These are phyloP conservation scores for Phytophthora hybrid DNA, from an alignment of 352 stramenopile genomes.

Conservation along the genomic window DNA sequence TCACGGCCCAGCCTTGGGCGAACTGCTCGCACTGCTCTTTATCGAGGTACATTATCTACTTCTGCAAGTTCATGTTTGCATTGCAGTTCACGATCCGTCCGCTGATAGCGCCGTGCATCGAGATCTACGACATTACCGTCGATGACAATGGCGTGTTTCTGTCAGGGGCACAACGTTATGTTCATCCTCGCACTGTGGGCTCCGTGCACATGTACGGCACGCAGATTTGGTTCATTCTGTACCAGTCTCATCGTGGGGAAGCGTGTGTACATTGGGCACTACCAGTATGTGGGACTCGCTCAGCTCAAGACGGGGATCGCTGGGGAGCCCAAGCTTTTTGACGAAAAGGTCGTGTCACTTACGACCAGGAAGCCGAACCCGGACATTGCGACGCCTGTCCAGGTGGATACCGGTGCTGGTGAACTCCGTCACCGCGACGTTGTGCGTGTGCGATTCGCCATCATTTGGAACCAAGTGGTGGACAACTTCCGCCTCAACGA, in stretches of 20 bases:
- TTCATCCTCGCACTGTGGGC: conserved; percentile 85
- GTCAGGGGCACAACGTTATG: conserved; percentile 80
- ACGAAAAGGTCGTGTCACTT: conserved; percentile 70
- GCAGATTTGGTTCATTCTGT: conserved; percentile 90
- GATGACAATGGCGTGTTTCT: conserved; percentile 66
- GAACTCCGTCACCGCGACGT: conserved; percentile 56
- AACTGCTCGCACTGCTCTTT: conserved; percentile 67
- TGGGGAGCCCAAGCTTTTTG: conserved; percentile 68
- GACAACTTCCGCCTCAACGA: conserved; percentile 89
- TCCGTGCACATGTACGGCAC: conserved; percentile 88
- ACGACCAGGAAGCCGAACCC: conserved; percentile 46
- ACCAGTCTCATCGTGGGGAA: conserved; percentile 82
- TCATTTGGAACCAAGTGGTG: conserved; percentile 90
- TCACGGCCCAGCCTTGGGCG: conserved; percentile 72
- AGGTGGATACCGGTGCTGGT: conserved; percentile 6
- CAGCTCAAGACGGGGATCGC: conserved; percentile 75
- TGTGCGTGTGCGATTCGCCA: too few species aligned
- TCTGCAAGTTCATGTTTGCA: conserved; percentile 83
- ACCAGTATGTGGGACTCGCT: conserved; percentile 62
- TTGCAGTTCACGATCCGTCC: conserved; percentile 86
- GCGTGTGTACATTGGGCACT: conserved; percentile 80
- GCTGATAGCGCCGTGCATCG: conserved; percentile 77
- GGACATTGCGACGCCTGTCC: conserved; percentile 21
- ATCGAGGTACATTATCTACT: conserved; percentile 79
- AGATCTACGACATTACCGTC: conserved; percentile 72